These are phyloP conservation scores for Cytidiella melzeri DNA, from an alignment of 768 basidiomycete genomes.

Conservation along the genomic window DNA sequence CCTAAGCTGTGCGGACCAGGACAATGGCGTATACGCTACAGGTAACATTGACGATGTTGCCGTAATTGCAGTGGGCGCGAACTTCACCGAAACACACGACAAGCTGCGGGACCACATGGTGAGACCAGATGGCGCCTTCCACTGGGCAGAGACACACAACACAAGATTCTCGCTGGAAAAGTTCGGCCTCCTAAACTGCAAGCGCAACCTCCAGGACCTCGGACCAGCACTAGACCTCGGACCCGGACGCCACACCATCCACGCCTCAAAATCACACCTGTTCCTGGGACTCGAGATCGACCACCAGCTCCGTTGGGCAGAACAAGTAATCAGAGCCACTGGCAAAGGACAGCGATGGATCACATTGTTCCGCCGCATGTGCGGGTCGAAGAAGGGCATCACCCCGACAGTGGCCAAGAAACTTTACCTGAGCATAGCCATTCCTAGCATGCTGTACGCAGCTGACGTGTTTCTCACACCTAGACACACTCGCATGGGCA, in stretches of 20 bases:
- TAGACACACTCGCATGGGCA: not conserved
- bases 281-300: slow-evolving; percentile 30
- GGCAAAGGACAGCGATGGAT: slow-evolving; percentile 21
- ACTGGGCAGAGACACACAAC: slow-evolving; percentile 26
- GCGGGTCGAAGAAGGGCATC: slow-evolving; percentile 17
- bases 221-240: slow-evolving; percentile 11
- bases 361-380: slow-evolving; percentile 16
- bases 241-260: slow-evolving; percentile 12
- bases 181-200: slow-evolving; percentile 9
- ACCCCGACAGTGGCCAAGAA: slow-evolving; percentile 9
- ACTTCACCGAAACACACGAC: slow-evolving; percentile 3
- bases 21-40: slow-evolving; percentile 8
- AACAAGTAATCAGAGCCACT: slow-evolving; percentile 12
- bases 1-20: not conserved
- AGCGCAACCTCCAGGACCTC: not conserved
- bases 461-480: slow-evolving; percentile 20
- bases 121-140: slow-evolving; percentile 15
- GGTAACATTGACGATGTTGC: slow-evolving; percentile 18
- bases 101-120: slow-evolving; percentile 10
- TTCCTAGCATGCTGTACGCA: slow-evolving; percentile 29
- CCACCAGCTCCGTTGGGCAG: slow-evolving; percentile 21
- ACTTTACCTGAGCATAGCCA: slow-evolving; percentile 22
- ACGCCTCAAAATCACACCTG: slow-evolving; percentile 18
- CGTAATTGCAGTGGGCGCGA: slow-evolving; percentile 1
- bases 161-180: slow-evolving; percentile 18